Base-by-base conservation (phyloP, 2,329 filamentous ascomycete genomes). In the Fusarium solani-melongenae region DNA sequence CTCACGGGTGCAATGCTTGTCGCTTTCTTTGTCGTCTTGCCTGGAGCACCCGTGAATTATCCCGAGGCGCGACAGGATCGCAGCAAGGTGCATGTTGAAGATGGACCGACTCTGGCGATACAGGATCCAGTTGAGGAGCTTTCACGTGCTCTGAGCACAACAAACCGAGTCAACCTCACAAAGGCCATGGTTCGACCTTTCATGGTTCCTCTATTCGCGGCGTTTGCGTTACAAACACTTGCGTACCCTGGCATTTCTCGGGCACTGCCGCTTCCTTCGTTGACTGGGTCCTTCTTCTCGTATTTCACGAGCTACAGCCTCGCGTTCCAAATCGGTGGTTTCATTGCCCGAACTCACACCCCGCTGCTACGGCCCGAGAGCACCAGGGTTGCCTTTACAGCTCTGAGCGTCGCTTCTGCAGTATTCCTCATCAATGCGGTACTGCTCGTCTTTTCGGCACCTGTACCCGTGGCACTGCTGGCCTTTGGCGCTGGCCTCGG, bases 21-120 rank as follows among this genome's bases (percentile, higher is more conserved):
- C 6, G 75, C 77, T 0, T 78, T 79, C 62, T 81, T 79, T 56
- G 62, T 79, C 14, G 27, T 83, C 9, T 67, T 83, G 3, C 81
- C 80, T 0, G 72, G 70, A 3, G 72, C 72, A 3, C 72, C 75
- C 0, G 62, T 78, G 17, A 78, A 78, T 56, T 76, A 74, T 61
- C 73, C 71, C 15, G 64, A 71, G 11, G 46, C 59, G 17, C 64
- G 55, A 49, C 71, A 69, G 0, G 62, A 39, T 7, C 24, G 14
- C 7, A 33, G 38, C 15, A 76, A 77, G 20, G 61, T 62, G 3
- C 71, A 77, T 12, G 27, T 74, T 0, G 71, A 76, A 36, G 71
- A 78, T 20, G 62, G 38, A 7, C 58, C 59, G 20, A 83, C 83
- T 41, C 79, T 88, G 14, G 81, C 88, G 0, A 77, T 83, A 0